Base-by-base conservation (phyloP, 371 early-diverging fungal genomes). In the Mucor racemosus region DNA sequence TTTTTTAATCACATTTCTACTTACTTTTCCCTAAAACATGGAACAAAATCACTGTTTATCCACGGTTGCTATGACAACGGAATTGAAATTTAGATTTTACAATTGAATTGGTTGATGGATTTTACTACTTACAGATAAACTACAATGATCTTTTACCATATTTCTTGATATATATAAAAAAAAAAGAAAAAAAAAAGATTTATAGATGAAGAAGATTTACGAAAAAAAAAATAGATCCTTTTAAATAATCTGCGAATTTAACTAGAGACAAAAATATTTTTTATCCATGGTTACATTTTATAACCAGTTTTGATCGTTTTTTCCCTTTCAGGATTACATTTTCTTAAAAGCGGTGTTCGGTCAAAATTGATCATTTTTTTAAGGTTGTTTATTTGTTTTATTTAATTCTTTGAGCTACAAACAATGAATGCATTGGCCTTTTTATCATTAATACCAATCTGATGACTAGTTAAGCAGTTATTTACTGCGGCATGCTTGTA, bases 1-100 rank as follows among this genome's bases (percentile, higher is more conserved):
- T 6, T 50, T 21, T 11, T 10, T 19, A 3, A 19, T 50, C 50
- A 38, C 4, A 41, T 13, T 4, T 40, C 13, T 33, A 57, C 40
- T 65, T 65, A 69, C 69, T 40, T 65, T 61, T 61, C 69, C 65
- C 65, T 44, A 50, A 60, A 65, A n/a, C 65, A 65, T 5, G 69
- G 69, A n/a, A 26, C 56, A 34, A 60, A 65, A 39, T 60, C 31
- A 40, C 17, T 54, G n/a, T 57, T 50, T 46, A 44, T 55, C 60
- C 60, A 69, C n/a, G 60, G 46, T 38, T 65, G 31, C 64, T 64
- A 57, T 48, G 0, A 48, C 48, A 19, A 8, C 21, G 50, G 21
- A 19, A 11, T 50, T 50, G 7, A 50, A 21, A 26, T 50, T 8
- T 19, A 26, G 5, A 26, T 11, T 38, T 53, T 26, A 7, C 39